Evolutionary conservation across 2,329 filamentous ascomycete species (phyloP), one percentile per base, ranked within the genome.

Genomic region (Dothiorella sarmentorum): DNA sequence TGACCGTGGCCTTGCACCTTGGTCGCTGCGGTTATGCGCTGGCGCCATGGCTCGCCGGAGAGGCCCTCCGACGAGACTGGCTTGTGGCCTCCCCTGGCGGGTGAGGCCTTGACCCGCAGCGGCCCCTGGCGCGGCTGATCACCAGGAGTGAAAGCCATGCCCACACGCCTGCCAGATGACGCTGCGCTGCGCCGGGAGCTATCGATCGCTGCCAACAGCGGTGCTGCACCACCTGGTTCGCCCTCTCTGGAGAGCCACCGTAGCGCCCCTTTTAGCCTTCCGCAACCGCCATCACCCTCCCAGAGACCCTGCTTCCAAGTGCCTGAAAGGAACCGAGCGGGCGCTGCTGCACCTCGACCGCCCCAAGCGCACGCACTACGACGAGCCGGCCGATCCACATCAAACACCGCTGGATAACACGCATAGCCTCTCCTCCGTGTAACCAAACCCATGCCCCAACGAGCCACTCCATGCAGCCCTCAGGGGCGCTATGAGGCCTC

Each of bases 341-440:
- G 24, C 43, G 27, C 27, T 29, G 47, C 47, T 38, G 47, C 35
- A 40, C 33, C 35, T 53, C 33, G 33, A 11, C 13, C 33, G 33
- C 33, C 33, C 29, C 29, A 31, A 31, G 31, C 31, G 47, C 47
- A 52, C 29, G 42, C 42, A 44, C 29, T 13, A 13, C 29, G 29
- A 10, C 29, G 29, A 44, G 42, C 42, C 42, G 43, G 43, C 20
- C 47, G 49, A 53, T 53, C 49, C 35, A 20, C 49, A 53, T 53
- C 24, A 38, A 40, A 53, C 31, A 18, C 33, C 49, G 49, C 49
- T 42, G 33, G n/a, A 53, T 40, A 53, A 53, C 26, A 10, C 45
- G 33, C 49, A 53, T 53, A 53, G 49, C 49, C 49, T 53, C 49
- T 53, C 49, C 49, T 20, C 49, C 35, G 49, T 53, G 49, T 40